Conservation (phyloP, 73 alveolate genomes). For the Paramecium sexaurelia region DNA sequence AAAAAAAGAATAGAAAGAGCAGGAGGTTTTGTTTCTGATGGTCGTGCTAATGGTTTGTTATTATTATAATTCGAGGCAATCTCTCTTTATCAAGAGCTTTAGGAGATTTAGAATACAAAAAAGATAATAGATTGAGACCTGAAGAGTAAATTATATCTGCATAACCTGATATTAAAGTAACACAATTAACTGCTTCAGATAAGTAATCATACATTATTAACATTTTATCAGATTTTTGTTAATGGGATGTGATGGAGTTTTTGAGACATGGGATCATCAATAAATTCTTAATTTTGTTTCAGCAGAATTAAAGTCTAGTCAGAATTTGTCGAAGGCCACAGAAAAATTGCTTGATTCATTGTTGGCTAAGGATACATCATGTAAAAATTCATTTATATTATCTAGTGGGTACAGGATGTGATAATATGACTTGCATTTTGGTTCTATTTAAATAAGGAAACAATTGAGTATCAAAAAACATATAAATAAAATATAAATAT, state of each 20-base stretch:
- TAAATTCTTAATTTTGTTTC: constrained; percentile 55
- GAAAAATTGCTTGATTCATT: constrained; percentile 81
- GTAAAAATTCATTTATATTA: neutral
- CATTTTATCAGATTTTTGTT: neutral
- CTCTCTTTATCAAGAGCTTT: constrained; percentile 85
- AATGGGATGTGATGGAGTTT: constrained; percentile 76
- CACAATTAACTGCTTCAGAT: constrained; percentile 71
- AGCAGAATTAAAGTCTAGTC: constrained; percentile 1
- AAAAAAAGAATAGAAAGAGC: constrained; percentile 86
- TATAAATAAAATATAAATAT: neutral
- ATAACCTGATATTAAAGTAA: constrained; percentile 82
- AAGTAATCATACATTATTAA: constrained; percentile 24
- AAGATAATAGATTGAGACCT: constrained; percentile 81
- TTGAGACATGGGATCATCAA: constrained; percentile 65
- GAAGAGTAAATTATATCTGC: constrained; percentile 92
- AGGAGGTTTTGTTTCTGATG: constrained; percentile 84
- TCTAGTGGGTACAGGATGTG: constrained; percentile 85
- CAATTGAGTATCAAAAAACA: neutral
- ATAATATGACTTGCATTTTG: constrained; percentile 85
- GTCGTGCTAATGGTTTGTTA: constrained; percentile 88
- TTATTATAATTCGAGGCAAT: constrained; percentile 35
- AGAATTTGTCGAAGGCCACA: constrained; percentile 65
- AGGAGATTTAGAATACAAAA: constrained; percentile 92
- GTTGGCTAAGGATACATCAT: constrained; percentile 74
- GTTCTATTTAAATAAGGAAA: constrained; percentile 66